Conservation (phyloP, 1,284 basidiomycete species). For the Cutaneotrichosporon dermatis region DNA sequence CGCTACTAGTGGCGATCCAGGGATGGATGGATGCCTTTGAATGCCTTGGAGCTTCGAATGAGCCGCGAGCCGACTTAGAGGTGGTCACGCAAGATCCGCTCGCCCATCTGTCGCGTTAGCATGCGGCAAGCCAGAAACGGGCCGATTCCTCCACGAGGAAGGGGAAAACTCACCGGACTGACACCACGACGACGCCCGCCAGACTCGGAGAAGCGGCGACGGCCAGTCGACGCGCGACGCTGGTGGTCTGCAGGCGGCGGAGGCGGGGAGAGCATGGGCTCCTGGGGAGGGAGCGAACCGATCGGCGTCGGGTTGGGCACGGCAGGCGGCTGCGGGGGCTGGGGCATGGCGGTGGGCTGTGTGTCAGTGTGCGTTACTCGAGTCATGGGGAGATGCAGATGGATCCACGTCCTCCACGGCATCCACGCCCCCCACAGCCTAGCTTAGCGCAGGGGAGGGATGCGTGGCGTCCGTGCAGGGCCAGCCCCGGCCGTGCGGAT, state of each 20-base stretch:
- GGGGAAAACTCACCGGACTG: conserved; percentile 37
- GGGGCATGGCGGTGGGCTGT: not conserved
- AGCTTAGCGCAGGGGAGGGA: not conserved
- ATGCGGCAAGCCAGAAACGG: not conserved
- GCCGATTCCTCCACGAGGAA: no score
- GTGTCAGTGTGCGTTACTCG: not conserved
- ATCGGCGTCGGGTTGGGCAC: conserved; percentile 21
- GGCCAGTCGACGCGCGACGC: conserved; percentile 2
- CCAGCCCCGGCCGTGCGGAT: not conserved
- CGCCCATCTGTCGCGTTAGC: conserved; percentile 38
- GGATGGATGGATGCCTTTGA: no score
- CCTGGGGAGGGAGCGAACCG: conserved; percentile 7
- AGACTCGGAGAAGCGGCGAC: conserved; percentile 33
- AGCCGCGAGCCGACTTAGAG: conserved; percentile 18
- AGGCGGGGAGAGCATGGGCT: conserved; percentile 14
- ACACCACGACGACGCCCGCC: conserved; percentile 38
- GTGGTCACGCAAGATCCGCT: conserved; percentile 43
- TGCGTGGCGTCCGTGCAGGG: not conserved
- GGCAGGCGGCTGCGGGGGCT: conserved; percentile 2
- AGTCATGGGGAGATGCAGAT: not conserved
- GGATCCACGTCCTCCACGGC: not conserved
- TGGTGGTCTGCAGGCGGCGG: conserved; percentile 1
- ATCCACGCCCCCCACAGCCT: not conserved
- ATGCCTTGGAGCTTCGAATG: no score
- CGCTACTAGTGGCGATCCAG: no score